Evolutionary conservation across 768 basidiomycete species (phyloP), one percentile per base, ranked within the genome.

Genomic region (Cyclocybe cylindracea): DNA sequence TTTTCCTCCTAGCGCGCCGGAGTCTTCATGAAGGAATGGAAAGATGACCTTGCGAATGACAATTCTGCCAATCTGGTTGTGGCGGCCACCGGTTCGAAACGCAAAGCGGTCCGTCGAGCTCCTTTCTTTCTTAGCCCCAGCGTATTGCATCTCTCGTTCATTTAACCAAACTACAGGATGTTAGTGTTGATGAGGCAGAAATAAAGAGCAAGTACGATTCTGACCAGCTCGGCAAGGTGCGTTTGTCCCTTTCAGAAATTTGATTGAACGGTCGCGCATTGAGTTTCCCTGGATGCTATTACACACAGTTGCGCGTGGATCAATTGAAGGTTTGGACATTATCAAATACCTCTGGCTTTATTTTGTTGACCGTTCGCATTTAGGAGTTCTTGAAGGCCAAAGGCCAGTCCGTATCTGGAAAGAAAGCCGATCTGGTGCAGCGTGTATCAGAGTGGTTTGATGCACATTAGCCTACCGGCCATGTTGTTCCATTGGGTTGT

Each of bases 311-410:
- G 56, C 83, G 82, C 13, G 85, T 90, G 55, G 87, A 88, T 67
- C 86, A 90, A 61, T 74, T 93, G 43, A 91, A 88, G 80, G 89
- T 87, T 55, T 51, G 75, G 35, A 50, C 39, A 39, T 24, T 56
- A 43, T 37, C 43, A 39, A 39, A 38, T 51, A 40, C 39, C 54
- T 35, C 38, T 32, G 34, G 43, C 34, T 49, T 46, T 50, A 16
- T 43, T 46, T 58, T 54, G 53, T 38, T 42, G 46, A 32, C 14
- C 43, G 42, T 44, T 35, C 48, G 31, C 16, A 42, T 37, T 39
- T 60, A 90, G 87, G 85, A 86, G n/a, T 89, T 91, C 65, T 72
- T 89, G 54, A 88, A 81, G 65, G 75, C 75, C 57, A 91, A 89
- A 63, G 78, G 84, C 46, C 67, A 78, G 54, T 51, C 80, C 7